These are phyloP conservation scores for Blastocladiella emersonii DNA, from an alignment of 371 early-diverging fungal species.

Conservation along the genomic window DNA sequence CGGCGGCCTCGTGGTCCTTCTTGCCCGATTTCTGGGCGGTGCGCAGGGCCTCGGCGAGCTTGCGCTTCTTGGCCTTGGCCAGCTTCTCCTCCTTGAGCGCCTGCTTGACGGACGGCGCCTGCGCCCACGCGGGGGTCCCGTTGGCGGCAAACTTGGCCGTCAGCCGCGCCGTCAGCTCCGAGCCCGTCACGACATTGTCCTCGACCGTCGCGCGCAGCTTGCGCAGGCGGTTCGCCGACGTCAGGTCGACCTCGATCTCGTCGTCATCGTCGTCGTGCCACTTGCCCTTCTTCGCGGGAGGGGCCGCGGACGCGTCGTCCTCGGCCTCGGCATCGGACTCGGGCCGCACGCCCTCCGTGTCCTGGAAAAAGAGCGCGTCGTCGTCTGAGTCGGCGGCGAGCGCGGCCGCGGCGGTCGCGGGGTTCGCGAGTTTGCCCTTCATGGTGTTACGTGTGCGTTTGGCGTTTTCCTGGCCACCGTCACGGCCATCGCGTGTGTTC, in stretches of 20 bases:
- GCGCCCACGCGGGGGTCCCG: background rate
- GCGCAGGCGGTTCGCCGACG: constrained; percentile 40
- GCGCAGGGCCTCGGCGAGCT: constrained; percentile 25
- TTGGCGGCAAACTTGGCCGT: background rate
- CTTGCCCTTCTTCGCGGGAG: background rate
- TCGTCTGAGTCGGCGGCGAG: background rate
- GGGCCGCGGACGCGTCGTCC: background rate
- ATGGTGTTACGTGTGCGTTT: no score
- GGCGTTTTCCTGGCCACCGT: no score
- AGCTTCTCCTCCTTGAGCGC: background rate
- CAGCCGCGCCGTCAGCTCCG: constrained; percentile 67
- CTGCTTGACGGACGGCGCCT: background rate
- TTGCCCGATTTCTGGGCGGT: constrained; percentile 48
- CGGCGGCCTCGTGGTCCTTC: constrained; percentile 8
- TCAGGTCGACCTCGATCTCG: constrained; percentile 47
- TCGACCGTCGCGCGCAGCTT: constrained; percentile 59
- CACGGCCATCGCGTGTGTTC: no score
- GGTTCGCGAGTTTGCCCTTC: no score
- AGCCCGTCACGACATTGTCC: constrained; percentile 56
- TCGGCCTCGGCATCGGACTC: background rate
- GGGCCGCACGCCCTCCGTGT: background rate
- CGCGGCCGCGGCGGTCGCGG: no score
- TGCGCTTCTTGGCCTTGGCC: background rate
- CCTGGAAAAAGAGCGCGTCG: background rate
- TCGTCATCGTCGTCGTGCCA: constrained; percentile 67